These are phyloP conservation scores for Brassica incana DNA, from an alignment of 345 rosid genomes.

Conservation along the genomic window DNA sequence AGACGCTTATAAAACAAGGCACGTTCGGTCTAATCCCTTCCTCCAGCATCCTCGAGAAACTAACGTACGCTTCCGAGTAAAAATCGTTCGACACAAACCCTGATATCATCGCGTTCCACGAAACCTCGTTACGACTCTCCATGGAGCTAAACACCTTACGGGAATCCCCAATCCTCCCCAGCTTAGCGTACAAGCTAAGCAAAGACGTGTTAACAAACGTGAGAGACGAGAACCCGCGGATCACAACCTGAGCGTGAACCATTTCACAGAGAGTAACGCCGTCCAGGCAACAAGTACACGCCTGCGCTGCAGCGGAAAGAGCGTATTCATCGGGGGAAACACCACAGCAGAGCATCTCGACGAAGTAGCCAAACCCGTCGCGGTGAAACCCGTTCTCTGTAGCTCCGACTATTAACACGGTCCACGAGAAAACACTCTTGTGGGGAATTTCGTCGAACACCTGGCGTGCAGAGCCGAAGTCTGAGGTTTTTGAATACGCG, in stretches of 20 bases:
- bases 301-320: conserved; percentile 42
- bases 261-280: conserved; percentile 38
- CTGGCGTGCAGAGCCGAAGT: conserved; percentile 37
- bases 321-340: conserved; percentile 44
- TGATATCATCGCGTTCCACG: conserved; percentile 53
- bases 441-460: conserved; percentile 47
- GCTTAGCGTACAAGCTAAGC: conserved; percentile 51
- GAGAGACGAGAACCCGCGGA: conserved; percentile 40
- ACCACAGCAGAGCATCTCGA: conserved; percentile 35
- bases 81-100: conserved; percentile 46
- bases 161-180: conserved; percentile 42
- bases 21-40: conserved; percentile 36
- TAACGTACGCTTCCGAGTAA: conserved; percentile 41
- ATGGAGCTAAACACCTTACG: conserved; percentile 40
- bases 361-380: conserved; percentile 38
- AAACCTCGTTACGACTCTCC: conserved; percentile 38
- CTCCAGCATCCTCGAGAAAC: conserved; percentile 39
- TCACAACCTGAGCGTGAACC: conserved; percentile 46
- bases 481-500: conserved; percentile 42
- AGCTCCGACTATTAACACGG: conserved; percentile 47
- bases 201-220: conserved; percentile 42
- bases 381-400: conserved; percentile 37
- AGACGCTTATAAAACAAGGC: conserved; percentile 39
- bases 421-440: conserved; percentile 51
- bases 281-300: conserved; percentile 47